Conservation (phyloP, 768 basidiomycete species). For the Leccinellum albellum region DNA sequence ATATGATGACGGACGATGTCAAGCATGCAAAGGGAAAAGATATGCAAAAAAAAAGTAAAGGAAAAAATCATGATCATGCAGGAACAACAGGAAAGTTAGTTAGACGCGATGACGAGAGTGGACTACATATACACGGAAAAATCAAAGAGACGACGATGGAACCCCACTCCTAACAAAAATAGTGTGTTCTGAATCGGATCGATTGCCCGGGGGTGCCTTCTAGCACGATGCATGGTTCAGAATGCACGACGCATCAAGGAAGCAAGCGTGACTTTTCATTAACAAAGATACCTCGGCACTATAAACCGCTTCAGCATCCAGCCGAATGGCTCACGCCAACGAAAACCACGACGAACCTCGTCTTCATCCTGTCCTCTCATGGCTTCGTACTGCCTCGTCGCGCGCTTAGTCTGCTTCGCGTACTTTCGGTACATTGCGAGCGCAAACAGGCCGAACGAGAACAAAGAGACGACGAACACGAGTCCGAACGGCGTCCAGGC, state of each 20-base stretch:
- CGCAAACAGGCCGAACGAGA: conserved; percentile 12
- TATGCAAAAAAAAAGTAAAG: neutral
- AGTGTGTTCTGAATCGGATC: too few species aligned
- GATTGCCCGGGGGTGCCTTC: too few species aligned
- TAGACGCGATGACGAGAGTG: neutral
- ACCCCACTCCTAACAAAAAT: neutral
- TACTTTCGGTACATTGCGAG: conserved; percentile 13
- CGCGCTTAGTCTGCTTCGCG: conserved; percentile 4
- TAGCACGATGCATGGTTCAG: neutral
- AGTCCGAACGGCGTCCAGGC: neutral
- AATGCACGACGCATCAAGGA: conserved; percentile 10
- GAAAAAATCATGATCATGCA: neutral
- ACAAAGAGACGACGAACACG: conserved; percentile 4
- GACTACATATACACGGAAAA: neutral
- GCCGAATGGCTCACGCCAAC: neutral
- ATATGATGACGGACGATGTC: conserved; percentile 2
- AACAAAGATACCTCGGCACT: conserved; percentile 6
- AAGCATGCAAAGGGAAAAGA: neutral
- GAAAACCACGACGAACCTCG: conserved; percentile 6
- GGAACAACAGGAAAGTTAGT: neutral
- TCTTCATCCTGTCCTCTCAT: conserved; percentile 1
- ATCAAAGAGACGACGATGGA: neutral
- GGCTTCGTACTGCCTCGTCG: conserved; percentile 3
- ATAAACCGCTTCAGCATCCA: neutral
- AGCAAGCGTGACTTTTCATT: conserved; percentile 26